Evolutionary conservation across 192 early-diverging fungal species (phyloP).

Genomic region (Allomyces arbusculus): DNA sequence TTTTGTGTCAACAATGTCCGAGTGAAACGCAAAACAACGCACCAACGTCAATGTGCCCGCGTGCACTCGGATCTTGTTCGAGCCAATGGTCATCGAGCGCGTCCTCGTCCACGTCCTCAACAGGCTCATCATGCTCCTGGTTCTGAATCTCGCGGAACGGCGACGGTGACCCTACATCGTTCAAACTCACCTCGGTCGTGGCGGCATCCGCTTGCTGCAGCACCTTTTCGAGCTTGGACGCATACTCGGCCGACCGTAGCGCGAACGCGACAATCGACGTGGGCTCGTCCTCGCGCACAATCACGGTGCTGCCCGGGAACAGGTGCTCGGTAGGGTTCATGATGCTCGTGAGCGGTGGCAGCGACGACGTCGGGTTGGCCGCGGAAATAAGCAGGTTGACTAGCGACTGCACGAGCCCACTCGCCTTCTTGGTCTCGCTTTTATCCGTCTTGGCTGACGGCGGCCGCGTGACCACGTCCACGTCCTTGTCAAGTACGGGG

Average conservation of each 20-base stretch:
- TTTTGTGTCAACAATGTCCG: background rate
- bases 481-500: too few relatives aligned
- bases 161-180: slow-evolving; percentile 34
- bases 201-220: slow-evolving; percentile 11
- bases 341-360: background rate
- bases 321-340: slow-evolving; percentile 55
- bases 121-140: background rate
- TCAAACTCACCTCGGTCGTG: slow-evolving; percentile 23
- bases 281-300: slow-evolving; percentile 79
- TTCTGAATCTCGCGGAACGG: background rate
- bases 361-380: slow-evolving; percentile 1
- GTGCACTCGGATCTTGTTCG: background rate
- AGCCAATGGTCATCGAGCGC: background rate
- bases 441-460: too few relatives aligned
- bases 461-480: too few relatives aligned
- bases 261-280: slow-evolving; percentile 85
- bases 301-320: slow-evolving; percentile 61
- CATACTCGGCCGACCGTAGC: slow-evolving; percentile 26
- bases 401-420: background rate
- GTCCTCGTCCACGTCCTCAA: background rate
- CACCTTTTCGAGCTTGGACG: slow-evolving; percentile 2
- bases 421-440: background rate
- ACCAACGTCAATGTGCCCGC: background rate
- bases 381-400: background rate
- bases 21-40: background rate